These are phyloP conservation scores for Suillus occidentalis DNA, from an alignment of 768 basidiomycete species.

Conservation along the genomic window DNA sequence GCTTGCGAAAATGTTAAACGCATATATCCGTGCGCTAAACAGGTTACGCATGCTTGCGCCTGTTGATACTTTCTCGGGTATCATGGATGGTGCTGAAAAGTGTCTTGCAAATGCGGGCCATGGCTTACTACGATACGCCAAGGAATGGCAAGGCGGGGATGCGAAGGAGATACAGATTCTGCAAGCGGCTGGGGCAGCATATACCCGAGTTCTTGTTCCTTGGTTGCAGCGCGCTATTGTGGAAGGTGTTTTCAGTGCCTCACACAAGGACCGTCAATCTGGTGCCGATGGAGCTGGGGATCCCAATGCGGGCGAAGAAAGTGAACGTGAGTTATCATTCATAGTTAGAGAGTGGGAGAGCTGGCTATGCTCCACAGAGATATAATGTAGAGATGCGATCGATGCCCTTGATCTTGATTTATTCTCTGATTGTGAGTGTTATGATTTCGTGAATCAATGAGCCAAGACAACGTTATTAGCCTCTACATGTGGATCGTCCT, in stretches of 20 bases:
- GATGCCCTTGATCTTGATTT: background rate
- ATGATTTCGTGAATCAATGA: background rate
- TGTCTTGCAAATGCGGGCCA: conserved; percentile 48
- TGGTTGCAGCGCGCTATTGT: conserved; percentile 68
- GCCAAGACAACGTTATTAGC: background rate
- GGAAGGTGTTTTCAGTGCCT: conserved; percentile 69
- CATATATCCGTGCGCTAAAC: conserved; percentile 73
- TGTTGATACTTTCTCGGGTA: conserved; percentile 49
- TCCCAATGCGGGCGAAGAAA: background rate
- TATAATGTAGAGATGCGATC: background rate
- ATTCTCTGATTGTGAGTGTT: background rate
- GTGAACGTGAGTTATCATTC: conserved; percentile 8
- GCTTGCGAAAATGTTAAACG: conserved; percentile 72
- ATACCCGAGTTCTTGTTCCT: conserved; percentile 62
- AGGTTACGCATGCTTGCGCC: conserved; percentile 81
- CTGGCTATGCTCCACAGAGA: conserved; percentile 23
- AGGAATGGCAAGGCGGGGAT: conserved; percentile 36
- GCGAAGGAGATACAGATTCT: conserved; percentile 37
- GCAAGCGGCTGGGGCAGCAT: conserved; percentile 55
- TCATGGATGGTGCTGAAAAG: conserved; percentile 51
- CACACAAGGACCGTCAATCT: conserved; percentile 18
- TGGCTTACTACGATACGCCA: conserved; percentile 48
- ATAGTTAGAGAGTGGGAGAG: conserved; percentile 27
- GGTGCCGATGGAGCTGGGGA: background rate
- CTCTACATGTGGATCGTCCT: background rate